A percentile compares a stretch with the other conserved stretches of the same genome.
These are phyloP conservation scores for Ogataea henricii DNA, from an alignment of 805 yeast species.

Conservation along the genomic window DNA sequence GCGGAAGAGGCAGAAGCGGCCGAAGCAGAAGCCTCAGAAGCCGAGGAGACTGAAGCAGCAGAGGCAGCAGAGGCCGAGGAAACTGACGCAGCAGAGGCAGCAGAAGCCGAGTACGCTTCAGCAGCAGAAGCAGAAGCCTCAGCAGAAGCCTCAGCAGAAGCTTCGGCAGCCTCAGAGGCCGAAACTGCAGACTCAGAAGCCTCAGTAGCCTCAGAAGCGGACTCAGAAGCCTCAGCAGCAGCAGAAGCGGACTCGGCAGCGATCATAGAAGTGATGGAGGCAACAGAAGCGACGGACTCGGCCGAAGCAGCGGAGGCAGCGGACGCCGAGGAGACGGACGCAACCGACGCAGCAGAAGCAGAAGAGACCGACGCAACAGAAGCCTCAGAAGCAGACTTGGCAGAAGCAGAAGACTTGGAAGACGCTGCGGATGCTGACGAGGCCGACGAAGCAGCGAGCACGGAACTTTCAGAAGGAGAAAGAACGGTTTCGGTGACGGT, in stretches of 20 bases:
- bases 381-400: constrained; percentile 22
- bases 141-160: neutral
- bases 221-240: constrained; percentile 30
- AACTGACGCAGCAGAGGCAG: constrained; percentile 20
- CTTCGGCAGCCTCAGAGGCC: constrained; percentile 23
- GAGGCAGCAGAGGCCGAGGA: constrained; percentile 21
- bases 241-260: constrained; percentile 26
- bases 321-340: constrained; percentile 20
- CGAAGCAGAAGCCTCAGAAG: constrained; percentile 16
- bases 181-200: constrained; percentile 22
- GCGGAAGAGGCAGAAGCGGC: constrained; percentile 19
- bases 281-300: neutral
- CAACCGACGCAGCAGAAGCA: constrained; percentile 19
- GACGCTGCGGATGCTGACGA: constrained; percentile 2
- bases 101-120: constrained; percentile 27
- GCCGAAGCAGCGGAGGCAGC: constrained; percentile 16
- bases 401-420: constrained; percentile 23
- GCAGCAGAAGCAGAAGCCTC: constrained; percentile 25
- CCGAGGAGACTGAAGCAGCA: constrained; percentile 20
- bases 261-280: neutral
- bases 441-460: constrained; percentile 26
- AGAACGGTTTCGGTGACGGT: constrained; percentile 49
- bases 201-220: constrained; percentile 19
- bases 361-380: constrained; percentile 18
- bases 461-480: constrained; percentile 47